These are phyloP conservation scores for Peronospora destructor DNA, from an alignment of 352 stramenopile genomes.

Conservation along the genomic window DNA sequence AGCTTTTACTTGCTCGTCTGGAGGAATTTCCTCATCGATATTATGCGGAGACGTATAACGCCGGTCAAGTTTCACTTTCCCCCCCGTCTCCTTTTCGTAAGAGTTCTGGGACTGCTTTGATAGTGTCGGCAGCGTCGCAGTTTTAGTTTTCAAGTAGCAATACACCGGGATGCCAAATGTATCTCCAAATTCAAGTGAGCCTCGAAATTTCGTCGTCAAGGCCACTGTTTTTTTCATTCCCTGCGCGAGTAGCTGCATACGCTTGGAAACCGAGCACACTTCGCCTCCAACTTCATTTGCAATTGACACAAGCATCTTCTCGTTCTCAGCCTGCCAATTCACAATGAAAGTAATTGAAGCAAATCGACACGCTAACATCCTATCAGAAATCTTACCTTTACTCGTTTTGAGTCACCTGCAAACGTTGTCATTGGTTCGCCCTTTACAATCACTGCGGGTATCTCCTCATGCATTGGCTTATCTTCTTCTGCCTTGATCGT, in stretches of 20 bases:
- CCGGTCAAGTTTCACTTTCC: constrained; percentile 69
- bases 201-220: constrained; percentile 75
- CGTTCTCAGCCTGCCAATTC: constrained; percentile 46
- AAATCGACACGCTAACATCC: neutral
- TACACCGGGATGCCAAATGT: constrained; percentile 62
- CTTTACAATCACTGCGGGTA: constrained; percentile 11
- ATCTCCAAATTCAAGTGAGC: constrained; percentile 59
- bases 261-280: constrained; percentile 58
- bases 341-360: neutral
- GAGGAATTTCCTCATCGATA: constrained; percentile 61
- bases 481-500: constrained; percentile 29
- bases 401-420: constrained; percentile 5
- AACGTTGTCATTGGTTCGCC: constrained; percentile 19
- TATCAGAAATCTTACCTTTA: constrained; percentile 20
- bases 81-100: constrained; percentile 46
- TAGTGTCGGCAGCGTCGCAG: constrained; percentile 57
- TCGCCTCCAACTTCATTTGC: constrained; percentile 60
- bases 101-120: constrained; percentile 65
- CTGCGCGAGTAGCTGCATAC: constrained; percentile 67
- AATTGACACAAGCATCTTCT: constrained; percentile 83
- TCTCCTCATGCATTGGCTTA: constrained; percentile 23
- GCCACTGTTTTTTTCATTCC: constrained; percentile 70
- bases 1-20: constrained; percentile 68
- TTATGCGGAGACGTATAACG: constrained; percentile 60
- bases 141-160: constrained; percentile 77